Percentiles rank a stretch among this genome's conserved stretches.
phyloP scores from a whole-genome alignment of 208 protist species.

The Crithidia expoeki region DNA sequence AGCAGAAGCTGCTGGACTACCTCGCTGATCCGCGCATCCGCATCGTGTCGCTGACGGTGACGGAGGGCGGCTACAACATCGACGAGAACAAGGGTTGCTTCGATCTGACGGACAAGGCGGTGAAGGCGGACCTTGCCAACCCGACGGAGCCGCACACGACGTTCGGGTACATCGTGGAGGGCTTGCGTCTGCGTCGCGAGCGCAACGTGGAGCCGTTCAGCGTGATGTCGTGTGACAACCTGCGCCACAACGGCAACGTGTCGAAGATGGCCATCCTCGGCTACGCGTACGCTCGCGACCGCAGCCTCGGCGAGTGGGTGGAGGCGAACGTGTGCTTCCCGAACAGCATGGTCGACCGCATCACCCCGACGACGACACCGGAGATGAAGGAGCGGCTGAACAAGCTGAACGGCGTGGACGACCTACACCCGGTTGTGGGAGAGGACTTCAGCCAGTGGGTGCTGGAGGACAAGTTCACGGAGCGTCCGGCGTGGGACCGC shows the following conservation, averaged over 20 bases:
- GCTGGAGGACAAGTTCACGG: constrained; percentile 41
- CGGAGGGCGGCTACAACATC: constrained; percentile 58
- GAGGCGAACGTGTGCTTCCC: constrained; percentile 36
- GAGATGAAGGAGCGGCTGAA: constrained; percentile 29
- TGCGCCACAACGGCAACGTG: constrained; percentile 51
- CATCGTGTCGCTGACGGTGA: constrained; percentile 48
- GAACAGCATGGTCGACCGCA: constrained; percentile 51
- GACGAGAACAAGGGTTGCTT: constrained; percentile 45
- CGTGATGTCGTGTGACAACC: constrained; percentile 54
- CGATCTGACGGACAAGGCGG: constrained; percentile 31
- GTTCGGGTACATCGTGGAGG: constrained; percentile 51
- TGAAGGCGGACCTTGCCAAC: constrained; percentile 31
- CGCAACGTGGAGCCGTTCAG: constrained; percentile 33
- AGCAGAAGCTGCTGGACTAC: constrained; percentile 29
- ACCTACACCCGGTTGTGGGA: constrained; percentile 40
- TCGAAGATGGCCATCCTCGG: constrained; percentile 41
- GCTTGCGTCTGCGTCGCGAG: constrained; percentile 36
- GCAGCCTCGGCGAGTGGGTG: constrained; percentile 26
- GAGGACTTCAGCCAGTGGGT: constrained; percentile 60
- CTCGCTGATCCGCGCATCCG: constrained; percentile 38
- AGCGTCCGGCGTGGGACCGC: constrained; percentile 39
- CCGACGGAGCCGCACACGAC: constrained; percentile 33
- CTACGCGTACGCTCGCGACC: constrained; percentile 30
- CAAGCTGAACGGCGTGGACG: constrained; percentile 24
- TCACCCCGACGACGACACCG: constrained; percentile 41